Percentiles rank a stretch among this genome's conserved stretches.
phyloP scores from a whole-genome alignment of 768 basidiomycete species.

The Amanita inopinata region DNA sequence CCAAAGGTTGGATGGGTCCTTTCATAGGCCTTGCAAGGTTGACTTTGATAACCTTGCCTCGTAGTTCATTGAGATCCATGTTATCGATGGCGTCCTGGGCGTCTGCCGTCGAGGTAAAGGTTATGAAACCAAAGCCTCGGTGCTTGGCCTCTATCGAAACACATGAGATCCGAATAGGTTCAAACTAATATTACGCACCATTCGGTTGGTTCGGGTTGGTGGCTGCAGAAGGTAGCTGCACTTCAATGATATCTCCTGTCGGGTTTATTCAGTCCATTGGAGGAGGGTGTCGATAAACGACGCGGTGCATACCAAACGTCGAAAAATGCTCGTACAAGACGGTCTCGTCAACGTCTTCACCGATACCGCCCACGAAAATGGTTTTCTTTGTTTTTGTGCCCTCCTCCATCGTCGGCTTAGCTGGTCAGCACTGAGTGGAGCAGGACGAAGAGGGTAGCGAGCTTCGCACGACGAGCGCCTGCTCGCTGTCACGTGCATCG shows the following conservation, averaged over 20 bases:
- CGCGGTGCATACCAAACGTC: slow-evolving; percentile 62
- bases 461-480: slow-evolving; percentile 34
- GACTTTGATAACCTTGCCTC: slow-evolving; percentile 67
- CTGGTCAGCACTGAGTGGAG: too few species aligned
- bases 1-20: slow-evolving; percentile 49
- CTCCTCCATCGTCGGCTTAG: slow-evolving; percentile 51
- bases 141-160: slow-evolving; percentile 59
- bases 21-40: slow-evolving; percentile 83
- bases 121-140: slow-evolving; percentile 91
- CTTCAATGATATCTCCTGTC: slow-evolving; percentile 85
- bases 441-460: slow-evolving; percentile 23
- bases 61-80: slow-evolving; percentile 91
- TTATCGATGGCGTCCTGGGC: slow-evolving; percentile 98
- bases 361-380: slow-evolving; percentile 75
- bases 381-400: slow-evolving; percentile 82
- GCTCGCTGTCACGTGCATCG: too few species aligned
- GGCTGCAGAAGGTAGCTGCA: slow-evolving; percentile 76
- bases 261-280: slow-evolving; percentile 8
- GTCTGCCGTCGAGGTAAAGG: slow-evolving; percentile 69
- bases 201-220: slow-evolving; percentile 51
- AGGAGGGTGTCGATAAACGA: not conserved
- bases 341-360: slow-evolving; percentile 75
- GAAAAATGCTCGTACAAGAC: slow-evolving; percentile 72
- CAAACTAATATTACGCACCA: slow-evolving; percentile 28
- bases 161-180: slow-evolving; percentile 5